phyloP scores from a whole-genome alignment of 163 green algal species.

The Scenedesmus sp. region DNA sequence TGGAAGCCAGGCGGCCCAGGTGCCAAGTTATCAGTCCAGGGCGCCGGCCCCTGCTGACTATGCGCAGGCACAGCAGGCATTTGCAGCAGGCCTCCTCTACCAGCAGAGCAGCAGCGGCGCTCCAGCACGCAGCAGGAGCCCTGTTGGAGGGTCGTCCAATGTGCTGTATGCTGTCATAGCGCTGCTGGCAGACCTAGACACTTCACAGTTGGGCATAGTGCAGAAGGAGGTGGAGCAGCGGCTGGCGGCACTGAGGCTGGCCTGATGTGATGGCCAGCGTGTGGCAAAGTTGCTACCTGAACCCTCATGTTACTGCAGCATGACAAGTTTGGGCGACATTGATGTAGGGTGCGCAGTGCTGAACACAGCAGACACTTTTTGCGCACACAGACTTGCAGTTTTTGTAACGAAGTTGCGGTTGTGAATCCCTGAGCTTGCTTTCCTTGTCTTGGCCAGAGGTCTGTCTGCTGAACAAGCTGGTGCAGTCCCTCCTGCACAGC shows the following conservation, averaged over 20 bases:
- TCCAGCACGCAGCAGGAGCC: background rate
- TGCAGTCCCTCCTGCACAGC: background rate
- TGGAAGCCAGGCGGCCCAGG: no score
- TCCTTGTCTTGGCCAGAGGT: background rate
- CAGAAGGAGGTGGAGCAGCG: conserved; percentile 70
- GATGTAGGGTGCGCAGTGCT: background rate
- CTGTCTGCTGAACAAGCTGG: background rate
- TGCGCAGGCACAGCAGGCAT: background rate
- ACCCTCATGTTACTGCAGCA: background rate
- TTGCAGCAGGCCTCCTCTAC: background rate
- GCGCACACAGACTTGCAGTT: background rate
- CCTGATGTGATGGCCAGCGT: background rate
- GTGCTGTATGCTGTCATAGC: conserved; percentile 83
- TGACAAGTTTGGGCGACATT: background rate
- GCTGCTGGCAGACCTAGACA: conserved; percentile 73
- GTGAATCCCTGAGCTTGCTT: background rate
- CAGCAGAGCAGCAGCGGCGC: conserved; percentile 21
- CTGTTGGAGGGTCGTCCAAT: conserved; percentile 55
- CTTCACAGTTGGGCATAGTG: conserved; percentile 69
- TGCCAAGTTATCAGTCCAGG: conserved; percentile 11
- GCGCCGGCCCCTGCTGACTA: background rate
- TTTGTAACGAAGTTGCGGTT: no score
- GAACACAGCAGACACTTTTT: background rate
- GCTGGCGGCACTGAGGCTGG: background rate
- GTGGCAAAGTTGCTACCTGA: background rate